Base-by-base conservation (phyloP, 257 asterid genomes). In the Primulina eburnea region DNA sequence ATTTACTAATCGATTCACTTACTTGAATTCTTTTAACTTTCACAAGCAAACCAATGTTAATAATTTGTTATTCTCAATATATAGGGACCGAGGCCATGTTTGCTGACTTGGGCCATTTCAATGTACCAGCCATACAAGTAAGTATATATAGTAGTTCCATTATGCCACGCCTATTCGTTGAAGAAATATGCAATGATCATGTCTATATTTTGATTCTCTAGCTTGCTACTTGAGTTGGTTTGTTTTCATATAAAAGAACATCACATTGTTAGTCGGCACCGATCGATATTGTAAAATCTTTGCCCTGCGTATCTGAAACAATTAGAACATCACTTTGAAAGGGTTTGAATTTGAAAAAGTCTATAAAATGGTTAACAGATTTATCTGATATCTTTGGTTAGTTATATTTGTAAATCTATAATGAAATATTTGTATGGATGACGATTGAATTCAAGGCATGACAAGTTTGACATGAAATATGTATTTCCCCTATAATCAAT, bases 31-130 rank as follows among this genome's bases (percentile, higher is more conserved):
- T 50, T n/a, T 29, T 38, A 32, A n/a, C 7, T 0, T 5, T 47
- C 4, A 17, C 12, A 7, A 28, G 7, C 63, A 12, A 71, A 72
- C 65, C 18, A 21, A 24, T 18, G 12, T 8, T 55, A n/a, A 35
- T 38, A 9, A 7, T 67, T 33, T 1, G 8, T 50, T 21, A 29
- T 17, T 59, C 24, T 71, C 38, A n/a, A 59, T 24, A 24, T 24
- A 24, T 74, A 87, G 96, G 96, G 52, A 71, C 95, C 0, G 97
- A 90, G 71, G 97, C 97, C 73, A 88, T 90, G 92, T 90, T 90
- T 70, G 96, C 95, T 7, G 96, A 90, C 78, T 80, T 90, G 26
- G 95, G 96, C 20, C 95, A 90, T 73, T 90, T 90, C 62, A 87
- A 69, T 20, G 88, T 87, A 11, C 85, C 70, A 0, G 88, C 94